phyloP scores from a whole-genome alignment of 2,329 filamentous ascomycete species.

The Aspergillus pseudoglaucus region DNA sequence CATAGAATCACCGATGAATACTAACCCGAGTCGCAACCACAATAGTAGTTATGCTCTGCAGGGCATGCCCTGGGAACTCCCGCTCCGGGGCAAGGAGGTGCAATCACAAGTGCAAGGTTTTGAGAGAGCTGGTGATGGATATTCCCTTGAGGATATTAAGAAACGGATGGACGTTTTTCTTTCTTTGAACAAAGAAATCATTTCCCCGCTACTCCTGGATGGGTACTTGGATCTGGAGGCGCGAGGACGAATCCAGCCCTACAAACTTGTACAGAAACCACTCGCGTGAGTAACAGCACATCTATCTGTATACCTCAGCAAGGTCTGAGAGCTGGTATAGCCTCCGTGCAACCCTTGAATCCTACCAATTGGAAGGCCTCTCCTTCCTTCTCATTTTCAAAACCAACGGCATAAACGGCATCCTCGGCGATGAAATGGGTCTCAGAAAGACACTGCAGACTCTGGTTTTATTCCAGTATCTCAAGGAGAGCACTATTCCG shows the following conservation, averaged over 20 bases:
- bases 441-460: constrained; percentile 24
- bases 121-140: background rate
- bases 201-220: constrained; percentile 2
- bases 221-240: background rate
- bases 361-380: constrained; percentile 46
- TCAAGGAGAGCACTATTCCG: constrained; percentile 34
- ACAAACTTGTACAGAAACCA: constrained; percentile 1
- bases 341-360: constrained; percentile 47
- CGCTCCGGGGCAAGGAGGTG: no score
- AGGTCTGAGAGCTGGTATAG: no score
- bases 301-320: background rate
- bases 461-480: constrained; percentile 41
- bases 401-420: constrained; percentile 19
- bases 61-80: no score
- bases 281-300: background rate
- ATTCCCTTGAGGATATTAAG: background rate
- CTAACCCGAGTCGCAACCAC: no score
- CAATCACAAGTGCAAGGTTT: no score
- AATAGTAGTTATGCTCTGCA: no score
- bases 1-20: no score
- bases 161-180: constrained; percentile 1
- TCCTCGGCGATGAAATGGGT: constrained; percentile 26
- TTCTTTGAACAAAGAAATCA: background rate
- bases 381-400: constrained; percentile 42
- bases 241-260: background rate